A percentile compares a stretch with the other conserved stretches of the same genome.
These are phyloP conservation scores for Stevia rebaudiana DNA, from an alignment of 140 eudicot species.

Conservation along the genomic window DNA sequence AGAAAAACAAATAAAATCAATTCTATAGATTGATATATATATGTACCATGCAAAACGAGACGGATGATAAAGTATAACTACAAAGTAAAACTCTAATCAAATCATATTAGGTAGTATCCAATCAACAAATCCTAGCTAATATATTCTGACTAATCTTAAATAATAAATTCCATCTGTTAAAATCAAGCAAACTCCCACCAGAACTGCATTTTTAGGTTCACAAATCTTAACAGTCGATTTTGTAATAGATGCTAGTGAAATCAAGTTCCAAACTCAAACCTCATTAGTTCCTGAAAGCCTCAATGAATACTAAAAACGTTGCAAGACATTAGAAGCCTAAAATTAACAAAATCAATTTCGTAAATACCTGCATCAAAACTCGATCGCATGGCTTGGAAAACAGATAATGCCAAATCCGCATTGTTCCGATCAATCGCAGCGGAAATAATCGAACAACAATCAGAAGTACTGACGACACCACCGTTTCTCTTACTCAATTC, in stretches of 20 bases:
- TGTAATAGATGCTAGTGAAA: background rate
- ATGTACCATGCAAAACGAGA: too few species aligned
- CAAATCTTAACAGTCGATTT: background rate
- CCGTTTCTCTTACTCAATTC: conserved; percentile 41
- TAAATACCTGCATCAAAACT: conserved; percentile 57
- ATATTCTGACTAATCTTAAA: background rate
- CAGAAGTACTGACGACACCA: conserved; percentile 51
- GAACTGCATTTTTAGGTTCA: background rate
- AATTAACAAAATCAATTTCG: background rate
- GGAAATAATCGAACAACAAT: conserved; percentile 56
- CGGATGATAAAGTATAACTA: too few species aligned
- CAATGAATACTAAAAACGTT: background rate
- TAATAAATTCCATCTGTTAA: too few species aligned
- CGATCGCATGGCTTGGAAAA: conserved; percentile 87
- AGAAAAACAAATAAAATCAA: background rate
- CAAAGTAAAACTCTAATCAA: background rate
- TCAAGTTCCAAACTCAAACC: background rate
- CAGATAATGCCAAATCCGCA: conserved; percentile 69
- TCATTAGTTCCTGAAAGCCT: background rate
- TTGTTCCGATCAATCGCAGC: conserved; percentile 74
- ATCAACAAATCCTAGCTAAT: background rate
- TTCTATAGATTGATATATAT: too few species aligned
- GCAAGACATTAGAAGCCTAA: background rate
- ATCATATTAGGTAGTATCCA: background rate
- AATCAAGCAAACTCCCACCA: background rate